Base-by-base conservation (phyloP, 2,329 filamentous ascomycete genomes). In the Bipolaris gigantea region DNA sequence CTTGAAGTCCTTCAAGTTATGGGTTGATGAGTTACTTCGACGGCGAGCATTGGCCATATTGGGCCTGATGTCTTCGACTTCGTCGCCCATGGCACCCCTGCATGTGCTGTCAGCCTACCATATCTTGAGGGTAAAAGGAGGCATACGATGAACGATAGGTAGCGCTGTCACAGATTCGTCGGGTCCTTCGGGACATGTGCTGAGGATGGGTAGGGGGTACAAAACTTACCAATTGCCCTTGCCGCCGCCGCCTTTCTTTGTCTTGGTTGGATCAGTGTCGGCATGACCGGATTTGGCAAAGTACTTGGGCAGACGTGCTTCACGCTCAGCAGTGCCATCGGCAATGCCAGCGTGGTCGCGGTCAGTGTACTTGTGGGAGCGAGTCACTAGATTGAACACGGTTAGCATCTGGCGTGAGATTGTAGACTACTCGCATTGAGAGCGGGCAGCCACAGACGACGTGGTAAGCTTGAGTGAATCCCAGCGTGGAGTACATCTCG, bases 171-270 rank as follows among this genome's bases (percentile, higher is more conserved):
- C 27, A 18, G 9, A 43, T 18, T 4, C 16, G 11, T 43, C 43
- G 33, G 32, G 15, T 9, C n/a, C 6, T 13, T 36, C 33, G 10
- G 41, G 36, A 46, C 33, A 27, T 8, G 11, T 33, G 16, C 5
- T 30, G 32, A 1, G 9, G 35, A 33, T 32, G 13, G 27, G 25
- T 8, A 19, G n/a, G 27, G 15, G 16, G 16, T 32, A 47, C 27
- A 13, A 41, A 36, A 50, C 88, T 76, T 84, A 96, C 93, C 93
- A 99, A 77, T 97, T 97, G 73, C 89, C 91, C 77, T 90, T 92
- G 65, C 93, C 93, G 64, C 85, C 89, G 60, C 93, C 93, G 71
- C 96, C 90, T 82, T 99, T 99, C 87, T 99, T 99, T 73, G 89
- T 88, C 82, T 95, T 94, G 77, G 90, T 92, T 57, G 94, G 93